phyloP scores from a whole-genome alignment of 805 yeast genomes.

The Wickerhamomyces bovis region DNA sequence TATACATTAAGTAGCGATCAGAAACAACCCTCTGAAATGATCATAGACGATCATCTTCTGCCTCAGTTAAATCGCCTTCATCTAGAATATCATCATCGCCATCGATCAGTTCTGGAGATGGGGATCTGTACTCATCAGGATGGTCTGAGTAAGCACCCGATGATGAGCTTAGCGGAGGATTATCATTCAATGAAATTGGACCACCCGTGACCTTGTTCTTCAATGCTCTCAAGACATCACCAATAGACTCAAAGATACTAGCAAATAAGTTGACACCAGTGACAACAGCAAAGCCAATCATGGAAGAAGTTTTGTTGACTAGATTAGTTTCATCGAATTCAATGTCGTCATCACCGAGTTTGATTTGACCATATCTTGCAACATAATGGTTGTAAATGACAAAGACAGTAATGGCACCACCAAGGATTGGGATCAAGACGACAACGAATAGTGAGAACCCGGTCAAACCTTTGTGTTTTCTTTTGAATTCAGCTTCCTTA shows the following conservation, averaged over 20 bases:
- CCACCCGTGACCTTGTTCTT: constrained; percentile 16
- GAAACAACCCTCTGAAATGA: no score
- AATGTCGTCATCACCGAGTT: constrained; percentile 72
- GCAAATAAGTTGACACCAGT: constrained; percentile 19
- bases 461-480: constrained; percentile 46
- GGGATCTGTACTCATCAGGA: constrained; percentile 12
- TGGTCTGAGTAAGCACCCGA: constrained; percentile 10
- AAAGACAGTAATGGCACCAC: constrained; percentile 51
- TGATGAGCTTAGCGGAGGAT: constrained; percentile 4
- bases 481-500: constrained; percentile 54
- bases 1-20: not conserved
- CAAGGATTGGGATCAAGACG: constrained; percentile 48
- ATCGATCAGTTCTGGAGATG: constrained; percentile 10
- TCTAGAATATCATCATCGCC: constrained; percentile 24
- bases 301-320: constrained; percentile 40
- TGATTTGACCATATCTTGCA: constrained; percentile 78
- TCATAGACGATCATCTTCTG: constrained; percentile 20
- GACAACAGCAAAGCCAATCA: constrained; percentile 29
- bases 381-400: constrained; percentile 78
- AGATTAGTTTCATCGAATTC: constrained; percentile 59
- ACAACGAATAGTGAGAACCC: constrained; percentile 50
- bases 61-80: constrained; percentile 26
- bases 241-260: constrained; percentile 10
- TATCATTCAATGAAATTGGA: constrained; percentile 15
- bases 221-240: constrained; percentile 7